Evolutionary conservation across 805 yeast genomes (phyloP).

Genomic region (Soucietia sequanensis): DNA sequence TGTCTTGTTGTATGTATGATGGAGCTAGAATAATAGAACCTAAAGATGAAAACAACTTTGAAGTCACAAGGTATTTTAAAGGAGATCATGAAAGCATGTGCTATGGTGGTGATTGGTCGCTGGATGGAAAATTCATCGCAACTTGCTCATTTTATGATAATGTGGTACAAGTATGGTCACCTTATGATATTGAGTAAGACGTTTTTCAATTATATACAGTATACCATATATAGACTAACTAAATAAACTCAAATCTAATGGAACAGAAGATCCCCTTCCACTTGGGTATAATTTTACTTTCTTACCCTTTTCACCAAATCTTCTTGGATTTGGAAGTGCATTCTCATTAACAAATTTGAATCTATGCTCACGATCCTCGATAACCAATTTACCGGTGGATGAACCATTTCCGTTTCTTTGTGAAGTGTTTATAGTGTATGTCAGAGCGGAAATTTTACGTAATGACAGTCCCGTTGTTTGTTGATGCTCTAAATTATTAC

Average conservation of each 20-base stretch:
- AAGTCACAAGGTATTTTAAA: conserved; percentile 46
- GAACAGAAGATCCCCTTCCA: conserved; percentile 92
- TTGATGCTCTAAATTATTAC: conserved; percentile 34
- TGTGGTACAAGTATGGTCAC: conserved; percentile 73
- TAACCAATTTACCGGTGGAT: conserved; percentile 34
- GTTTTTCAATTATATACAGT: neutral
- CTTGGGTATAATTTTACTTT: conserved; percentile 81
- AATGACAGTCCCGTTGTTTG: conserved; percentile 50
- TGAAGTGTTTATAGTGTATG: conserved; percentile 56
- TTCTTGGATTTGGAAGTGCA: conserved; percentile 86
- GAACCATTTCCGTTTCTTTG: conserved; percentile 17
- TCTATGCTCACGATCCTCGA: conserved; percentile 58
- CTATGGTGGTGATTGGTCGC: conserved; percentile 90
- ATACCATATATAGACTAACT: neutral
- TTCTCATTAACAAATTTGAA: conserved; percentile 65
- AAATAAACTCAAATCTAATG: conserved; percentile 56
- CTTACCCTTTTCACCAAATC: conserved; percentile 54
- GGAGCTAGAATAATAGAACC: conserved; percentile 72
- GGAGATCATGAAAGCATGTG: conserved; percentile 88
- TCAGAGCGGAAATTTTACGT: conserved; percentile 61
- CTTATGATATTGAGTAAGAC: conserved; percentile 6
- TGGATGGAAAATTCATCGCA: conserved; percentile 47
- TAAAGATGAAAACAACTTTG: conserved; percentile 18
- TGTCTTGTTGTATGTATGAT: conserved; percentile 93
- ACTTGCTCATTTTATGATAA: conserved; percentile 94